Conservation (phyloP, 73 alveolate genomes). For the Blepharisma japonicum region DNA sequence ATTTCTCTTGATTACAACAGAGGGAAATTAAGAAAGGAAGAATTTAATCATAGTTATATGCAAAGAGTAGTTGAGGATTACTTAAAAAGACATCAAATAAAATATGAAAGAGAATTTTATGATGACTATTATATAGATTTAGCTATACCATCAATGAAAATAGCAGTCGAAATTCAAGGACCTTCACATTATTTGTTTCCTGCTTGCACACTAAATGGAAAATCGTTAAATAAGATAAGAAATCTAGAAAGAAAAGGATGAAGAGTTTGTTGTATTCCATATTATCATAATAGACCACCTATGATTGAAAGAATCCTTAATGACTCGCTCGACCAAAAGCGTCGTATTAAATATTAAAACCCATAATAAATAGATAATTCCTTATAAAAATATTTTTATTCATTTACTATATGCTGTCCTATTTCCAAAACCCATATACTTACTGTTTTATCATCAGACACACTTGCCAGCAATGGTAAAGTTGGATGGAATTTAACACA, state of each 20-base stretch:
- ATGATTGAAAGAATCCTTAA: too few relatives aligned
- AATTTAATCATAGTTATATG: too few relatives aligned
- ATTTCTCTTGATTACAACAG: too few relatives aligned
- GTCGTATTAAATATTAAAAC: too few relatives aligned
- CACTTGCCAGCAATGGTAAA: conserved; percentile 48
- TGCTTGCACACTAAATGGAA: conserved; percentile 1
- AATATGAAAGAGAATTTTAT: background rate
- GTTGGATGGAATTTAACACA: conserved; percentile 61
- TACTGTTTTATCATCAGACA: conserved; percentile 60
- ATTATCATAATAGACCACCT: background rate
- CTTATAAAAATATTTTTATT: too few relatives aligned
- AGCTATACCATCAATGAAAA: conserved; percentile 2
- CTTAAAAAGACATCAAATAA: background rate
- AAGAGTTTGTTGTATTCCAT: background rate
- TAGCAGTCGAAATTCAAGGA: background rate
- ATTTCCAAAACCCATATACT: background rate
- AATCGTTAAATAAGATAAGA: background rate
- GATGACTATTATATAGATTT: conserved; percentile 13
- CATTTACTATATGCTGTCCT: too few relatives aligned
- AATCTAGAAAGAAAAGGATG: conserved; percentile 4
- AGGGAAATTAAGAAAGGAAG: too few relatives aligned
- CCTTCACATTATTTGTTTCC: conserved; percentile 6
- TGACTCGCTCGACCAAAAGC: too few relatives aligned
- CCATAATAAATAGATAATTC: too few relatives aligned
- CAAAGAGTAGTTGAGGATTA: too few relatives aligned